Base-by-base conservation (phyloP, 1,284 basidiomycete species). In the Naganishia sp. region DNA sequence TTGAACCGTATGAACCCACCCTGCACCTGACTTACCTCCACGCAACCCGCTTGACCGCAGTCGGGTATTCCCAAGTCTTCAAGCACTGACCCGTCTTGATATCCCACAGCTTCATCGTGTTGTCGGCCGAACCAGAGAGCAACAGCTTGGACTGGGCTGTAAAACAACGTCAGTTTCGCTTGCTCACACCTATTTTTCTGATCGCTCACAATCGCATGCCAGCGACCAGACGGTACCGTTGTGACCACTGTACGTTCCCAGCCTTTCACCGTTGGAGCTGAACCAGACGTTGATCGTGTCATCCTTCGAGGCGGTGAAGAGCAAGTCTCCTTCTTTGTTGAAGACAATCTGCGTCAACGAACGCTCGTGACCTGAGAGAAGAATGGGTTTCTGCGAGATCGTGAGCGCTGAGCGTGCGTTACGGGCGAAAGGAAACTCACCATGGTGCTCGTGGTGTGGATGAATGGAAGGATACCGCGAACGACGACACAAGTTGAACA, bases 201-300 rank as follows among this genome's bases (percentile, higher is more conserved):
- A 13, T 7, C 17, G 85, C 91, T 82, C 80, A 96, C 92, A 87
- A 83, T 99, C 95, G 67, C 93, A 87, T 79, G 96, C 94, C 71
- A 96, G 86, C 67, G 92, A 94, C 95, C 96, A 98, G 42, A 99
- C 91, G 2, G 91, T 86, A 72, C 95, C 95, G 76, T 98, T 98
- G 81, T 98, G 89, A 51, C 94, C 96, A 65, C 93, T 88, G 79
- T 97, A 98, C 65, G 96, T 99, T 55, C 95, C 96, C 74, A 99
- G 81, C 68, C 96, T 85, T 83, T 99, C 95, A 71, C 96, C 96
- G 76, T 99, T 99, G 76, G 96, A 92, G n/a, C 94, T 90, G 81
- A 88, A 98, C 94, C 94, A 97, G 57, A 92, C 93, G 76, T 97
- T 98, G 80, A 98, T 92, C 73, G 92, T 80, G 74, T 90, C 86